Evolutionary conservation across 352 stramenopile species (phyloP), one percentile per base, ranked within the genome.

Genomic region (Achlya hypogyna): DNA sequence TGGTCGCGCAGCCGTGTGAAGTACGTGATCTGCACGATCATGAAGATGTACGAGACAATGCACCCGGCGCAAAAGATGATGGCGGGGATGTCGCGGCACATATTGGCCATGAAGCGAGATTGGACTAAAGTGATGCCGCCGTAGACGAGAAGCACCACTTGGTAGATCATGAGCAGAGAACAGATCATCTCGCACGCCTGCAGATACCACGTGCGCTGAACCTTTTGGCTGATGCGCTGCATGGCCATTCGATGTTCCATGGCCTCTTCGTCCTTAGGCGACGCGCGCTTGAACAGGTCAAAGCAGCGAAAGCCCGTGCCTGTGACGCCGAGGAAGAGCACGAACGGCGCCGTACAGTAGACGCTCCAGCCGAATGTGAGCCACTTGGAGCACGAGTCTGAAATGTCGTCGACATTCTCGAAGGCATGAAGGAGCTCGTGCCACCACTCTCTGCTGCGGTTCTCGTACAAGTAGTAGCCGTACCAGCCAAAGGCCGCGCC

Each of bases 51-150:
- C 18, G 78, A 87, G 10, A 88, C 34, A 1, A 91, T 45, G 10
- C 77, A 76, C 0, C 78, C 74, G 4, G 78, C 60, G 6, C 75
- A 75, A 70, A 89, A 90, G 5, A 84, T 22, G 42, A 89, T 77
- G 40, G 90, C 82, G 4, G 65, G 60, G 4, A 74, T 60, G 12
- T 75, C 76, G 51, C 68, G 42, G 56, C 84, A 93, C 47, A 62
- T 70, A 42, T 91, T 88, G 5, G 85, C 76, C 22, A 25, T 65
- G 27, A 65, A 65, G 22, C 74, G 78, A 20, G 80, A 81, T 53
- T 91, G 88, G 73, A 91, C 89, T 45, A 93, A 88, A 76, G 91
- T 89, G 72, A 88, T 87, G 58, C 79, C 74, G 70, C 88, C 88
- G 62, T 87, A 91, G 43, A 91, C 60, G 34, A 89, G 65, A 25